Evolutionary conservation across 2,329 filamentous ascomycete genomes (phyloP).

Genomic region (Neophaeococcomyces aloes): DNA sequence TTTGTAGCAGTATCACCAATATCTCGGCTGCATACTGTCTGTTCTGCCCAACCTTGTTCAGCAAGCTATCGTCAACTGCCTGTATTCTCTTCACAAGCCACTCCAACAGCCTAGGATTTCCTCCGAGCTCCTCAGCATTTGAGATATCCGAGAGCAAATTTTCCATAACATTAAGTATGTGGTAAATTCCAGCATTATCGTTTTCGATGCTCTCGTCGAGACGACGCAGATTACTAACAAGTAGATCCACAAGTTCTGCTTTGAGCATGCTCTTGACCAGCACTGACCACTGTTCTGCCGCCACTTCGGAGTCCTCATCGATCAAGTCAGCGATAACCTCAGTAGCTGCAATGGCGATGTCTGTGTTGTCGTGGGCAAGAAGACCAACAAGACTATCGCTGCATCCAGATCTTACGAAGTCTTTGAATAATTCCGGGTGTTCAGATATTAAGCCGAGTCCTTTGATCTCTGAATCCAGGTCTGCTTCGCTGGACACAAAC

Average conservation of each 20-base stretch:
- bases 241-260: constrained; percentile 61
- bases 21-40: constrained; percentile 93
- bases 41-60: constrained; percentile 63
- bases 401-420: constrained; percentile 67
- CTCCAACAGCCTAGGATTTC: constrained; percentile 55
- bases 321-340: constrained; percentile 85
- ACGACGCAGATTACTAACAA: constrained; percentile 67
- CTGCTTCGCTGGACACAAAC: constrained; percentile 63
- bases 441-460: constrained; percentile 76
- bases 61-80: constrained; percentile 46
- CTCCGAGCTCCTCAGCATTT: constrained; percentile 57
- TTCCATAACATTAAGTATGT: constrained; percentile 72
- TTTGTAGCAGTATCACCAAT: constrained; percentile 74
- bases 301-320: constrained; percentile 79
- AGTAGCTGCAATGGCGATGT: constrained; percentile 84
- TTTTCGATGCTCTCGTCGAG: constrained; percentile 62
- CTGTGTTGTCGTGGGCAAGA: constrained; percentile 89
- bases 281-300: constrained; percentile 67
- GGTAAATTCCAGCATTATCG: constrained; percentile 78
- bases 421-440: constrained; percentile 69
- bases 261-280: constrained; percentile 57
- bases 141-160: constrained; percentile 64
- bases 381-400: constrained; percentile 65
- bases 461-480: constrained; percentile 82
- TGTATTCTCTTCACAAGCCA: constrained; percentile 73